phyloP scores from a whole-genome alignment of 2,329 filamentous ascomycete genomes.

The Neonectria coccinea region DNA sequence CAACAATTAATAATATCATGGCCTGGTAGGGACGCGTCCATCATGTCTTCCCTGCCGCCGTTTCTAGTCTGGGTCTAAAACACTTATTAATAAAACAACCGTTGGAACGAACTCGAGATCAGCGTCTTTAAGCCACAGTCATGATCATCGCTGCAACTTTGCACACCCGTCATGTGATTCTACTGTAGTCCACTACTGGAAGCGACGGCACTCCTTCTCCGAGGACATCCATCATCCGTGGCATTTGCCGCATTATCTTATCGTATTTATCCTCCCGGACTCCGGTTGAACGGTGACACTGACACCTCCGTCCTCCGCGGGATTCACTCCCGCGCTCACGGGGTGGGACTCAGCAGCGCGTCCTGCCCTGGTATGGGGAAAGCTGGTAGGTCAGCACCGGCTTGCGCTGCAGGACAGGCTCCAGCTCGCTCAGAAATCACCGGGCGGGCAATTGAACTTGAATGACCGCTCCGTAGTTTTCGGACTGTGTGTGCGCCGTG shows the following conservation, averaged over 20 bases:
- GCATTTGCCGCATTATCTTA: conserved; percentile 2
- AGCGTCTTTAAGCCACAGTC: background rate
- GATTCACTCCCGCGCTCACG: conserved; percentile 7
- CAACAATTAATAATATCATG: conserved; percentile 27
- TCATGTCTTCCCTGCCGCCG: conserved; percentile 8
- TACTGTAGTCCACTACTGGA: background rate
- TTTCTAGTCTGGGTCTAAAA: conserved; percentile 14
- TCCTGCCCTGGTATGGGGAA: conserved; percentile 8
- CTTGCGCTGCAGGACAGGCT: conserved; percentile 1
- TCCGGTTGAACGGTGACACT: background rate
- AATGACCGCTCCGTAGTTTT: background rate
- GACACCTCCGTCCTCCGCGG: conserved; percentile 12
- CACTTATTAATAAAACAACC: background rate
- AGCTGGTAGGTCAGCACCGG: background rate
- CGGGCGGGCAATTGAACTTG: conserved; percentile 10
- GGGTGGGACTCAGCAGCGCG: conserved; percentile 18
- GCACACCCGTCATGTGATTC: background rate
- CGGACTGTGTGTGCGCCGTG: background rate
- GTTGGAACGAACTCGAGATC: background rate
- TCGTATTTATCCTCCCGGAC: background rate
- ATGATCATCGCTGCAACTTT: conserved; percentile 8
- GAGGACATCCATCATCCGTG: background rate
- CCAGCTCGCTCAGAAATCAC: conserved; percentile 16
- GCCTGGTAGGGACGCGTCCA: conserved; percentile 7
- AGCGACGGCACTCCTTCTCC: conserved; percentile 1